Evolutionary conservation across 73 alveolate species (phyloP).

Genomic region (Uronychia setigera): DNA sequence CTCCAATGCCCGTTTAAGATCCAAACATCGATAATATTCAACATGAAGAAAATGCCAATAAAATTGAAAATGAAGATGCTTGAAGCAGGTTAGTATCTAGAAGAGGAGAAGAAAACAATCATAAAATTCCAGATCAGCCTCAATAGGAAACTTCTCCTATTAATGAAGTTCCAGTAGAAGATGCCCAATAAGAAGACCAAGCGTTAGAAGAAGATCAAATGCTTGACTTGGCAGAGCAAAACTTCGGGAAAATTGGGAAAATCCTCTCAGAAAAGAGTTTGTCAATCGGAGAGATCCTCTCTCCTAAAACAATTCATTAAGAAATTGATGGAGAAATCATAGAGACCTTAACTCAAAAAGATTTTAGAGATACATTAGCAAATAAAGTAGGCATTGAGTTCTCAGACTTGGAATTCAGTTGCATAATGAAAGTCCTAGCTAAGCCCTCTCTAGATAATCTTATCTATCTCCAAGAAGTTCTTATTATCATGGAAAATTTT

Average conservation of each 20-base stretch:
- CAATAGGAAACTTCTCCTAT: too few species aligned
- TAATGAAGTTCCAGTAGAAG: background rate
- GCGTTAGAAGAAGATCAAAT: background rate
- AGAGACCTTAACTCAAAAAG: background rate
- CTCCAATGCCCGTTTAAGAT: background rate
- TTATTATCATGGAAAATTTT: background rate
- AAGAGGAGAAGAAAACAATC: background rate
- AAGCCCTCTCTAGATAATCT: background rate
- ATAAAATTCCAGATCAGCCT: too few species aligned
- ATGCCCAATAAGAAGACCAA: background rate
- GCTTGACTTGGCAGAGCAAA: background rate
- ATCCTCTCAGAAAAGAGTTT: background rate
- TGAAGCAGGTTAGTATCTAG: background rate
- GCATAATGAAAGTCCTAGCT: background rate
- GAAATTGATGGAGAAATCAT: background rate
- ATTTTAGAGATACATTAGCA: too few species aligned
- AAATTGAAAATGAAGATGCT: too few species aligned
- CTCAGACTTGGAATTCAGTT: background rate
- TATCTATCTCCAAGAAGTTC: background rate
- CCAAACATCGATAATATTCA: too few species aligned
- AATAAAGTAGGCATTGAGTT: background rate
- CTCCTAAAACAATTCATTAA: background rate
- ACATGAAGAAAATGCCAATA: too few species aligned
- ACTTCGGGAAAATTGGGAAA: background rate
- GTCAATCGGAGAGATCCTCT: background rate